These are phyloP conservation scores for Fusarium sp. DNA, from an alignment of 2,329 filamentous ascomycete genomes.

Conservation along the genomic window DNA sequence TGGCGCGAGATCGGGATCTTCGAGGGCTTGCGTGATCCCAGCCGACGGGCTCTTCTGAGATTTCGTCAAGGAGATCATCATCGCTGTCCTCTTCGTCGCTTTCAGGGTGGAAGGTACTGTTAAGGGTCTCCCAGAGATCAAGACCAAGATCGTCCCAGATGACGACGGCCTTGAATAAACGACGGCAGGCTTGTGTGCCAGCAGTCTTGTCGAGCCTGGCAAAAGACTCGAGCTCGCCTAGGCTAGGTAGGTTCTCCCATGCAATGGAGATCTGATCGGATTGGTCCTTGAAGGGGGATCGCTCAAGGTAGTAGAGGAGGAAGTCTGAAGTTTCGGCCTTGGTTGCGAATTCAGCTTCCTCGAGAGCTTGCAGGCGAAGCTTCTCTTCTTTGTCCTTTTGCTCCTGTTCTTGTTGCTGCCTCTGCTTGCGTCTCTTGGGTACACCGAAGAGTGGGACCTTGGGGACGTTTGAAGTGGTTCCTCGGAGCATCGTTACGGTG, in stretches of 20 bases:
- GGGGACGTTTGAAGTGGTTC: slow-evolving; percentile 28
- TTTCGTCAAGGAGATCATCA: slow-evolving; percentile 26
- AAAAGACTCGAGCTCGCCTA: slow-evolving; percentile 47
- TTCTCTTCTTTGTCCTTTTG: slow-evolving; percentile 32
- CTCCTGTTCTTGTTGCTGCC: slow-evolving; percentile 36
- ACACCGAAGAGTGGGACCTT: slow-evolving; percentile 40
- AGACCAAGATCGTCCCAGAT: slow-evolving; percentile 52
- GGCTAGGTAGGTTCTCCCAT: slow-evolving; percentile 47
- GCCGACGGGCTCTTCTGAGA: slow-evolving; percentile 22
- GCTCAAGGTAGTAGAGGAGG: slow-evolving; percentile 46
- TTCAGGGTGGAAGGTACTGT: slow-evolving; percentile 18
- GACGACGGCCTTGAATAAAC: slow-evolving; percentile 51
- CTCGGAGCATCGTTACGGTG: slow-evolving; percentile 32
- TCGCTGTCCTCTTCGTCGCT: slow-evolving; percentile 17
- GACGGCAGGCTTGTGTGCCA: slow-evolving; percentile 49
- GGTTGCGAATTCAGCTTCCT: slow-evolving; percentile 45
- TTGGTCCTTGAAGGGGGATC: slow-evolving; percentile 41
- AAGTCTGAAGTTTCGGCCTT: slow-evolving; percentile 46
- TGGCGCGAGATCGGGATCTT: slow-evolving; percentile 27
- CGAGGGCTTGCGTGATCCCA: slow-evolving; percentile 23
- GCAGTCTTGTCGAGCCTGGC: slow-evolving; percentile 47
- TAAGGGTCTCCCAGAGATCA: slow-evolving; percentile 47
- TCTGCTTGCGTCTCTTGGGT: slow-evolving; percentile 42
- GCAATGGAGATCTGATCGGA: slow-evolving; percentile 48
- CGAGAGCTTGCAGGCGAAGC: slow-evolving; percentile 36